Evolutionary conservation across 805 yeast species (phyloP), one percentile per base, ranked within the genome.

Genomic region (Saccharomycopsis microspora): DNA sequence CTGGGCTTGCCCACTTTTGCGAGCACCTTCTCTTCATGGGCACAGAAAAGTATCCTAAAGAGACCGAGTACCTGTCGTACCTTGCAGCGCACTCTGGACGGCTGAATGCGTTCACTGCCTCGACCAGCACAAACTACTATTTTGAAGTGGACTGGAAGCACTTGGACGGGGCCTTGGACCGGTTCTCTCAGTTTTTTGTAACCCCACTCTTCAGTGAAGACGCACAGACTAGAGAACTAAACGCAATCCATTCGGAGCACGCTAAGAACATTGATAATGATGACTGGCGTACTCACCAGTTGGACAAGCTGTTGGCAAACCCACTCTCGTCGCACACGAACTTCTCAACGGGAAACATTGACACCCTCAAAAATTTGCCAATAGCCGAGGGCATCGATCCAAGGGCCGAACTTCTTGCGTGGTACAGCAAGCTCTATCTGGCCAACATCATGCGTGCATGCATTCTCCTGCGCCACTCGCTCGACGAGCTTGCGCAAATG

Each of bases 161-260:
- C 55, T 68, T 90, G 51, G 78, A 81, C 52, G 96, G 95, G 4
- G 96, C 97, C 0, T 67, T 90, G 46, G 97, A 90, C 62, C 71
- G 97, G 57, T 90, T 90, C 63, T 76, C 96, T 4, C 97, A 90
- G 62, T 90, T 90, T 61, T 90, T 90, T 68, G 82, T 89, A 35
- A 63, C 76, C 32, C 98, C 98, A 1, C 67, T 90, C 56, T 90
- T 90, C 39, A 33, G 43, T 29, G 27, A 42, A 9, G 51, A 50
- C 19, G 82, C 96, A 60, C 85, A 87, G 60, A 96, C 88, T 59
- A 74, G 97, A 48, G 98, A 90, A 64, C 84, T 90, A 57, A 77
- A 80, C 54, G 97, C 97, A 1, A 97, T 90, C 6, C 96, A 90
- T 64, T 84, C 95, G 37, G 98, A 90, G 66, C 87, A 90, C 68